phyloP scores from a whole-genome alignment of 2,329 filamentous ascomycete genomes.

The Sporothrix inflata region DNA sequence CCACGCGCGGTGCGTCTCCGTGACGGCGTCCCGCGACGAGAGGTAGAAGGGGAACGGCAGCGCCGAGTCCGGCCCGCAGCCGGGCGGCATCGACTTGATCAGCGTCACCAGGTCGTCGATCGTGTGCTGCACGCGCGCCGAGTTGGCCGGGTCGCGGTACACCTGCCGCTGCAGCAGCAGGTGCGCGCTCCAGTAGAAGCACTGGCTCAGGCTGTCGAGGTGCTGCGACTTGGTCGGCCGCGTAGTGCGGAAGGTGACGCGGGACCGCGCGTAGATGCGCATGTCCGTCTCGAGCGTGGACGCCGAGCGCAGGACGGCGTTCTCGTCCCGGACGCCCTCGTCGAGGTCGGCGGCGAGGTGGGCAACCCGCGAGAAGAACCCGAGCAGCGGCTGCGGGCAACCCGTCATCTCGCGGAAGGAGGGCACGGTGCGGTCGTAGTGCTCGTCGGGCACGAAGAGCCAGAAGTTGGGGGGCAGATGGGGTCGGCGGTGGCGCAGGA shows the following conservation, averaged over 20 bases:
- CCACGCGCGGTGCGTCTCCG: background rate
- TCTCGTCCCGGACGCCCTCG: too few relatives aligned
- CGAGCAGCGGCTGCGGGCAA: background rate
- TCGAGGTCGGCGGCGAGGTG: too few relatives aligned
- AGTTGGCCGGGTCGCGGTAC: too few relatives aligned
- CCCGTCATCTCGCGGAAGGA: constrained; percentile 9
- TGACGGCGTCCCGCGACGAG: background rate
- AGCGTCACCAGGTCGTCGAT: constrained; percentile 4
- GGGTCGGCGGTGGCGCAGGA: background rate
- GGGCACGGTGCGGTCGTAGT: background rate
- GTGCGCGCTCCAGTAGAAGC: too few relatives aligned
- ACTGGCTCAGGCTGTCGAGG: too few relatives aligned
- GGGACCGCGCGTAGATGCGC: constrained; percentile 8
- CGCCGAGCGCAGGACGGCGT: background rate
- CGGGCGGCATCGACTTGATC: background rate
- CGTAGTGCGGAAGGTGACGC: constrained; percentile 1
- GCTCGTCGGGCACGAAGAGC: background rate
- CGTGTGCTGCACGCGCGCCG: background rate
- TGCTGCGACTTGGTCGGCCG: background rate
- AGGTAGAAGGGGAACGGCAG: constrained; percentile 4
- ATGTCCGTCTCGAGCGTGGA: background rate
- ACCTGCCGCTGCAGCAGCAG: too few relatives aligned
- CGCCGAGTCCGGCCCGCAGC: background rate
- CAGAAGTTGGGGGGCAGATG: background rate
- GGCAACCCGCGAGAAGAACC: too few relatives aligned